Percentiles rank a stretch among this genome's conserved stretches.
phyloP scores from a whole-genome alignment of 78 protist genomes.

The Diacronema lutheri region DNA sequence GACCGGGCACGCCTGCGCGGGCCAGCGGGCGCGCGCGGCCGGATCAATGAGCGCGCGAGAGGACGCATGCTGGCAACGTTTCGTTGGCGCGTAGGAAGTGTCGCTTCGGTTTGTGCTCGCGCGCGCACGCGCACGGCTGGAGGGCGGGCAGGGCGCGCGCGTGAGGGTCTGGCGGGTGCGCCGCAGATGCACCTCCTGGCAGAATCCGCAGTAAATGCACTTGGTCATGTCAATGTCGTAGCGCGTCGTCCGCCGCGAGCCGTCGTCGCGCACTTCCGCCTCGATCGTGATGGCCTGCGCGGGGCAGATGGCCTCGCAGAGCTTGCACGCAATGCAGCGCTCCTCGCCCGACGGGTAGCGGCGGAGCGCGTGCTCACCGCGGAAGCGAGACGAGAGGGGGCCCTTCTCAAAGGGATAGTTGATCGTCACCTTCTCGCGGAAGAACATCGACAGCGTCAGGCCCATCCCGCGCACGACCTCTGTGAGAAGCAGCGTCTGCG shows the following conservation, averaged over 20 bases:
- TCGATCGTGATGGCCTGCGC: slow-evolving; percentile 93
- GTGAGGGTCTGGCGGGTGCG: no score
- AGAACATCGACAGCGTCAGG: slow-evolving; percentile 62
- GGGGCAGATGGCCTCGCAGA: slow-evolving; percentile 90
- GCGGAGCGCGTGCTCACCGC: slow-evolving; percentile 92
- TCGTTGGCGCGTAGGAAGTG: no score
- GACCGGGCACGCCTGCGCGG: slow-evolving; percentile 85
- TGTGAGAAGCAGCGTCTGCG: slow-evolving; percentile 27
- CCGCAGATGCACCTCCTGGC: slow-evolving; percentile 37
- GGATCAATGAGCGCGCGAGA: no score
- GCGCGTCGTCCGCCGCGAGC: slow-evolving; percentile 86
- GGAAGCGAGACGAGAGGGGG: slow-evolving; percentile 78
- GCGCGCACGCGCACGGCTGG: neutral
- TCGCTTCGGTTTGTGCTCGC: no score
- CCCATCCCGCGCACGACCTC: slow-evolving; percentile 58
- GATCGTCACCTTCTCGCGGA: slow-evolving; percentile 64
- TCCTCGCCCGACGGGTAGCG: slow-evolving; percentile 73
- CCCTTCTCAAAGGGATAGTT: slow-evolving; percentile 90
- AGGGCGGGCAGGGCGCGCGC: no score
- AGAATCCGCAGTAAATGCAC: slow-evolving; percentile 89
- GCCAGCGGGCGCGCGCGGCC: neutral
- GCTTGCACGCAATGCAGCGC: slow-evolving; percentile 88
- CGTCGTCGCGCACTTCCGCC: slow-evolving; percentile 86
- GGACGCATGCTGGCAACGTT: no score
- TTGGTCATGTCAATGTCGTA: slow-evolving; percentile 90